phyloP scores from a whole-genome alignment of 352 stramenopile genomes.

The Pythium utonaiense region DNA sequence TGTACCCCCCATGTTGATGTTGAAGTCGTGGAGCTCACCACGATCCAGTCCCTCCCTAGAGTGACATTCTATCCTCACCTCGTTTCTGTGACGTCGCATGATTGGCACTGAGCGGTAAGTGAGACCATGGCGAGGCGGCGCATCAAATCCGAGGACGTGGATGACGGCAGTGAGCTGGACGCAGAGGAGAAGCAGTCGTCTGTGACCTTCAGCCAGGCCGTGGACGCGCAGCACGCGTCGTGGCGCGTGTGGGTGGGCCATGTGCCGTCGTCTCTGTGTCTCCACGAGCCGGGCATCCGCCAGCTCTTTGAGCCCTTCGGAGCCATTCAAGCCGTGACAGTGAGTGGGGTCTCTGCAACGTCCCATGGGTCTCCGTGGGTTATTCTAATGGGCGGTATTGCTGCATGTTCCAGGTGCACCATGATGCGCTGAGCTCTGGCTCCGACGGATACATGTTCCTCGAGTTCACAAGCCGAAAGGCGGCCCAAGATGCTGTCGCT shows the following conservation, averaged over 20 bases:
- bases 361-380: slow-evolving; percentile 1
- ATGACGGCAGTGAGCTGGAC: background rate
- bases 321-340: slow-evolving; percentile 41
- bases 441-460: slow-evolving; percentile 69
- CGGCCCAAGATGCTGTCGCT: slow-evolving; percentile 33
- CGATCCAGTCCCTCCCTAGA: background rate
- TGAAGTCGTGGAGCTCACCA: no score
- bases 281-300: slow-evolving; percentile 41
- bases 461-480: slow-evolving; percentile 35
- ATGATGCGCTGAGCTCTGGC: slow-evolving; percentile 61
- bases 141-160: background rate
- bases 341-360: no score
- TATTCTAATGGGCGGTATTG: background rate
- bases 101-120: background rate
- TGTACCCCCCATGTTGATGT: no score
- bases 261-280: slow-evolving; percentile 57
- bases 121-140: background rate
- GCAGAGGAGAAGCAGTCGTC: background rate
- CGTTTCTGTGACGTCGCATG: background rate
- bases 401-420: slow-evolving; percentile 39
- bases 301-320: slow-evolving; percentile 49
- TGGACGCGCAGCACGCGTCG: background rate
- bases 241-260: slow-evolving; percentile 47
- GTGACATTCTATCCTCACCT: background rate
- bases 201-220: background rate